Conservation (phyloP, 257 asterid genomes). For the Datura wrightii region DNA sequence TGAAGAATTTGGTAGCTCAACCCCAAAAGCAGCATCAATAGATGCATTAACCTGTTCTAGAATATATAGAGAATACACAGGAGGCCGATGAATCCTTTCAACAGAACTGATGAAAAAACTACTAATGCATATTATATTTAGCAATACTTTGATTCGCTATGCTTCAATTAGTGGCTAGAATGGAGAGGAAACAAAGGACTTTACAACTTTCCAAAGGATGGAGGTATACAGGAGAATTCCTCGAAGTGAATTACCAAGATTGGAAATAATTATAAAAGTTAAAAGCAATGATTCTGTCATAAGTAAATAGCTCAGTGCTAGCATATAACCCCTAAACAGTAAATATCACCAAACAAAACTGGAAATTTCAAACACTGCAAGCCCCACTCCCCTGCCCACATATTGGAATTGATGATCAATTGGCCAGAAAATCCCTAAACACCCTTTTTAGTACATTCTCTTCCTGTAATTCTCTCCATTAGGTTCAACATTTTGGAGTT, state of each 20-base stretch:
- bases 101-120: neutral
- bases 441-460: constrained; percentile 8
- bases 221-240: neutral
- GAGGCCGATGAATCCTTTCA: neutral
- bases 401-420: neutral
- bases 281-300: neutral
- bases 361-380: neutral
- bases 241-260: neutral
- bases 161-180: neutral
- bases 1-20: neutral
- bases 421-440: neutral
- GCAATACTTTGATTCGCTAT: neutral
- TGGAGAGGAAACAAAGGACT: neutral
- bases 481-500: constrained; percentile 26
- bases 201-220: neutral
- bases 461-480: neutral
- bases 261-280: neutral
- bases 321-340: neutral
- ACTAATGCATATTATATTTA: neutral
- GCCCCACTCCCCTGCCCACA: neutral
- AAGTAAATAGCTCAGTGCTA: neutral
- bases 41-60: neutral
- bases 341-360: neutral
- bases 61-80: neutral
- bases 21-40: neutral